Conservation (phyloP, 2,329 filamentous ascomycete species). For the Fusarium sp. region DNA sequence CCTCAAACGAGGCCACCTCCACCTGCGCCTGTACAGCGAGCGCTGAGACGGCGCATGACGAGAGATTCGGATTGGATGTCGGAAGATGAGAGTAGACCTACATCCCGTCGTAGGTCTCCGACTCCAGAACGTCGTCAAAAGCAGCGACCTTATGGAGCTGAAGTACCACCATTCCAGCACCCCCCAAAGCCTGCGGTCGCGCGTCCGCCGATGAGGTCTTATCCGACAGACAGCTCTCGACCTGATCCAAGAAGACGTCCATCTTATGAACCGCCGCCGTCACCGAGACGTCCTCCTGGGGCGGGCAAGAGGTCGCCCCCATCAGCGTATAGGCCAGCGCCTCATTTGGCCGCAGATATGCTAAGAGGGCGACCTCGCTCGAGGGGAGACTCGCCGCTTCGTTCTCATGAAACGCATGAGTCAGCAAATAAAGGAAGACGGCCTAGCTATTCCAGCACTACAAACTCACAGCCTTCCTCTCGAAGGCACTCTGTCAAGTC, state of each 20-base stretch:
- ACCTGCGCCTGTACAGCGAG: not conserved
- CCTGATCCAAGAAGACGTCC: constrained; percentile 17
- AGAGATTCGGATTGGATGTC: constrained; percentile 38
- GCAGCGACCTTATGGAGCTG: not conserved
- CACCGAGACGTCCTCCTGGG: constrained; percentile 3
- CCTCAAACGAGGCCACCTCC: constrained; percentile 22
- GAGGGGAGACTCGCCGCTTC: constrained; percentile 13
- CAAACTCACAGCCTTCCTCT: not conserved
- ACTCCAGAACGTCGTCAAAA: constrained; percentile 13
- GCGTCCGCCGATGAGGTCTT: constrained; percentile 22
- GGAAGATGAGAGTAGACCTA: constrained; percentile 34
- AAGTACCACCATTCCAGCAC: not conserved
- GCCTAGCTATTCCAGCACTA: not conserved
- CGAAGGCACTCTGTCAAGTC: not conserved
- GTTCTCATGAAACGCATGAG: not conserved
- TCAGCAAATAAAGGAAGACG: not conserved
- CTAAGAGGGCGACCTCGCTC: constrained; percentile 17
- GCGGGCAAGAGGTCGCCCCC: constrained; percentile 18
- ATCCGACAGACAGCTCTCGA: constrained; percentile 25
- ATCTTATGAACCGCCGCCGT: constrained; percentile 27
- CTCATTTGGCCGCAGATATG: constrained; percentile 15
- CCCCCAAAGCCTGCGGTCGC: not conserved
- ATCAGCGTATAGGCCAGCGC: constrained; percentile 7
- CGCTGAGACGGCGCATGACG: constrained; percentile 21
- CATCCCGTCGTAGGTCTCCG: constrained; percentile 20